Conservation (phyloP, 352 stramenopile species). For the Phytophthora meadii region DNA sequence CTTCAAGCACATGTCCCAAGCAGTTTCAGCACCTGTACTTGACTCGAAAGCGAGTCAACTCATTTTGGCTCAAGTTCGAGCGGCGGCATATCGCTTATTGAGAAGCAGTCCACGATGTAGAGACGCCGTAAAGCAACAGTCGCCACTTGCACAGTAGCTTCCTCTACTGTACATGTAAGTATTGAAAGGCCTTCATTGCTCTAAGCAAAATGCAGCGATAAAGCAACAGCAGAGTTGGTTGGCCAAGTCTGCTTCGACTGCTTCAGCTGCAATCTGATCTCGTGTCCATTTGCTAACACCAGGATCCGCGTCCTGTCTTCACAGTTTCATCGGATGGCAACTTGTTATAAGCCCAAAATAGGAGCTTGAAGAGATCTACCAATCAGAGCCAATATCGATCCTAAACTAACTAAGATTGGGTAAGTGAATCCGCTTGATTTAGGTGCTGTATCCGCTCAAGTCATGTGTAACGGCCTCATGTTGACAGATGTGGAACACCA, state of each 20-base stretch:
- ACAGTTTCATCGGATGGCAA: slow-evolving; percentile 8
- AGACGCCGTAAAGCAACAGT: no score
- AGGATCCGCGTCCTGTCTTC: slow-evolving; percentile 8
- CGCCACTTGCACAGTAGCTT: no score
- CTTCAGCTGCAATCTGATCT: slow-evolving; percentile 16
- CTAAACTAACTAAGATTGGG: slow-evolving; percentile 11
- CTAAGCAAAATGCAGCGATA: neutral
- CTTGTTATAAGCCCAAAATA: slow-evolving; percentile 8
- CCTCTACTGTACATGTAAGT: no score
- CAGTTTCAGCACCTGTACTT: slow-evolving; percentile 9
- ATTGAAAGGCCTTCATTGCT: no score
- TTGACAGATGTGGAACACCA: neutral
- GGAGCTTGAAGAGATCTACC: slow-evolving; percentile 9
- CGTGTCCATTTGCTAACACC: slow-evolving; percentile 6
- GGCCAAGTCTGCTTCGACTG: neutral
- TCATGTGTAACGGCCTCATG: slow-evolving; percentile 2
- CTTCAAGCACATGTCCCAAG: slow-evolving; percentile 20
- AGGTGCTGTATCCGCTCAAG: slow-evolving; percentile 13
- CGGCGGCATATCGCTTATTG: no score
- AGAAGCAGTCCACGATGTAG: no score
- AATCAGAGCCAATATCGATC: neutral
- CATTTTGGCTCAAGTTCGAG: no score
- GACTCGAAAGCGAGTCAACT: no score
- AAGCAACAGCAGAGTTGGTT: no score
- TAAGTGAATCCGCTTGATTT: neutral